phyloP scores from a whole-genome alignment of 1,139 yeast genomes.

The Saccharomyces hybrid region DNA sequence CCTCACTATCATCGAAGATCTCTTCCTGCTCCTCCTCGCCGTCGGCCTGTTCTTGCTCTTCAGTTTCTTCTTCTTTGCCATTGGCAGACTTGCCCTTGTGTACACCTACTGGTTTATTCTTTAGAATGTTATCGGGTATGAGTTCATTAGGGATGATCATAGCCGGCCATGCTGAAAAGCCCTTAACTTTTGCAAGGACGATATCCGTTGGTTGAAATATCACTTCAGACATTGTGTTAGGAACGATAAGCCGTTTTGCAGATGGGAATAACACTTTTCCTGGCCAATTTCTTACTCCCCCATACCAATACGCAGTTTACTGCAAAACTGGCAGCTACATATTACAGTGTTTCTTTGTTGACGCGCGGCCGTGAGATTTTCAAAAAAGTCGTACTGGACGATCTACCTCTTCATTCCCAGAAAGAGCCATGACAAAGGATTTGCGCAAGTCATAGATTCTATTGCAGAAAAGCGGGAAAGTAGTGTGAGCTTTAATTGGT shows the following conservation, averaged over 20 bases:
- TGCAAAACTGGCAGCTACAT: not conserved
- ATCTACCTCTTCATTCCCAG: not conserved
- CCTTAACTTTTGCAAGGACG: constrained; percentile 68
- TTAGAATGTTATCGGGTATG: constrained; percentile 47
- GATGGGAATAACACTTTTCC: not conserved
- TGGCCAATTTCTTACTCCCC: not conserved
- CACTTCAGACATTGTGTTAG: not conserved
- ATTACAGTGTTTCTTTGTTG: not conserved
- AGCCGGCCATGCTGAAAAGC: constrained; percentile 80
- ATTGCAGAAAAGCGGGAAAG: not conserved
- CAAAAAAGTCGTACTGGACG: not conserved
- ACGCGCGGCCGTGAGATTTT: not conserved
- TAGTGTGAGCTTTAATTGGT: not conserved
- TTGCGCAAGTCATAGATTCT: not conserved
- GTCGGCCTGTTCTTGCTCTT: constrained; percentile 22
- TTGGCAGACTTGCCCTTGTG: not conserved
- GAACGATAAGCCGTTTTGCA: not conserved
- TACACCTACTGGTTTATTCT: constrained; percentile 37
- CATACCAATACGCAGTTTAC: not conserved
- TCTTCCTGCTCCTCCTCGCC: constrained; percentile 19
- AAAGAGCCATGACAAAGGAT: not conserved
- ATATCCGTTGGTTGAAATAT: constrained; percentile 34
- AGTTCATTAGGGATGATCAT: constrained; percentile 55
- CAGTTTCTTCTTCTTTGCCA: constrained; percentile 12
- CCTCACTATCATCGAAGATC: constrained; percentile 23